phyloP scores from a whole-genome alignment of 1,139 yeast genomes.

The Pichia sp. region DNA sequence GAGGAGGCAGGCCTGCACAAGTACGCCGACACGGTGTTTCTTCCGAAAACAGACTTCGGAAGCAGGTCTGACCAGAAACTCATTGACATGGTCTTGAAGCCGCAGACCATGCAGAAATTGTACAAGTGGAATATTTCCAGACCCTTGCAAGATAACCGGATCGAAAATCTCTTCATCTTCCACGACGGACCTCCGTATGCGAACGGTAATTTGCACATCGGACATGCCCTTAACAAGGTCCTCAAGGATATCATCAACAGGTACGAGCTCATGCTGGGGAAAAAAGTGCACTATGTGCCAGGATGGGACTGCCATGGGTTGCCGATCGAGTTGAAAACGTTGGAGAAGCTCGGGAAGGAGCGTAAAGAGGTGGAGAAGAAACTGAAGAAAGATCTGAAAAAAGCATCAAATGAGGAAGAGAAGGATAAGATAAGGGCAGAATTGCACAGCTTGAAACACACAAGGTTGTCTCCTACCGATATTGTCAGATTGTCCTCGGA shows the following conservation, averaged over 20 bases:
- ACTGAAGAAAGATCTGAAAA: conserved; percentile 34
- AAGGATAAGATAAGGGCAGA: conserved; percentile 15
- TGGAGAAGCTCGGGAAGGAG: conserved; percentile 39
- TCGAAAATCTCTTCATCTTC: conserved; percentile 50
- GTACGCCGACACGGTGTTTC: conserved; percentile 43
- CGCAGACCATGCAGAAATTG: conserved; percentile 36
- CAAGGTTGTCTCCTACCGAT: conserved; percentile 41
- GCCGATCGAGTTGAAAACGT: conserved; percentile 88
- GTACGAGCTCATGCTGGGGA: conserved; percentile 58
- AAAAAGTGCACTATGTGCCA: conserved; percentile 66
- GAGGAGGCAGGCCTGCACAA: conserved; percentile 27
- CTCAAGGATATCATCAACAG: conserved; percentile 82
- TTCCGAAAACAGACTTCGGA: conserved; percentile 53
- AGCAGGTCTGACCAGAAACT: conserved; percentile 42
- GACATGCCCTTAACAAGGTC: conserved; percentile 89
- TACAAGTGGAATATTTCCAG: conserved; percentile 40
- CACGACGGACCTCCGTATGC: conserved; percentile 99
- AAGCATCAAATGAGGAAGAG: conserved; percentile 17
- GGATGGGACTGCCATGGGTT: conserved; percentile 99
- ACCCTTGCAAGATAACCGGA: conserved; percentile 20
- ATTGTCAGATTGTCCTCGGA: conserved; percentile 60
- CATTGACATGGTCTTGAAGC: conserved; percentile 28
- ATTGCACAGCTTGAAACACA: conserved; percentile 18
- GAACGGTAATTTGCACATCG: conserved; percentile 87
- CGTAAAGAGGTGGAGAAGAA: conserved; percentile 32